Evolutionary conservation across 2,329 filamentous ascomycete genomes (phyloP), one percentile per base, ranked within the genome.

Genomic region (Fusarium burgessii): DNA sequence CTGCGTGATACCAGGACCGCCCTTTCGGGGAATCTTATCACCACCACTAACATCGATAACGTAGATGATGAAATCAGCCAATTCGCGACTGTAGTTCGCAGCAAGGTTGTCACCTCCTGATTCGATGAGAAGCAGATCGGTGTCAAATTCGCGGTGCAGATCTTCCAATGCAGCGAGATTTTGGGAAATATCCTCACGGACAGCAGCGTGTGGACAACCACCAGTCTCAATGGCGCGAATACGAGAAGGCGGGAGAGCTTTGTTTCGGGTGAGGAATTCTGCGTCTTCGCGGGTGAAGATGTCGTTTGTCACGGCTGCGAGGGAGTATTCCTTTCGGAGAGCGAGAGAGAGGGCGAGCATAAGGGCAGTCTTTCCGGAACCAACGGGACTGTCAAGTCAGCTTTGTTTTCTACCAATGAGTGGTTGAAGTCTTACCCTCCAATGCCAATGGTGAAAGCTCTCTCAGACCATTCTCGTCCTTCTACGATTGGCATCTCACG

Each of bases 231-330:
- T 98, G 78, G 96, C 96, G 67, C 92, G 90, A 84, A 98, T 98
- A 66, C 95, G 93, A 32, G 88, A 82, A 8, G 95, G 88, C 0
- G 95, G 92, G 0, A 98, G 91, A 9, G 96, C 96, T 72, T 89
- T 87, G 87, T 98, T 88, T 62, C 91, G 90, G 64, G 94, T 97
- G 29, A 99, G 90, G 85, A 99, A 99, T 82, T 98, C 96, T 85
- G 95, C 95, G 86, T 99, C 96, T 84, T 99, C 96, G 72, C 92
- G 92, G 25, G 95, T 98, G 87, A 98, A 98, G 86, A 98, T 98
- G 86, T 98, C 95, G 87, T 98, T 98, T 52, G 96, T 99, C 25
- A 99, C 95, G 66, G 94, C 96, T 2, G 96, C 96, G 77, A 99
- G 92, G 78, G 91, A 94, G 88, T 93, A 95, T 59, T 88, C 85